Base-by-base conservation (phyloP, 805 yeast species). In the Saturnispora serradocipensis region DNA sequence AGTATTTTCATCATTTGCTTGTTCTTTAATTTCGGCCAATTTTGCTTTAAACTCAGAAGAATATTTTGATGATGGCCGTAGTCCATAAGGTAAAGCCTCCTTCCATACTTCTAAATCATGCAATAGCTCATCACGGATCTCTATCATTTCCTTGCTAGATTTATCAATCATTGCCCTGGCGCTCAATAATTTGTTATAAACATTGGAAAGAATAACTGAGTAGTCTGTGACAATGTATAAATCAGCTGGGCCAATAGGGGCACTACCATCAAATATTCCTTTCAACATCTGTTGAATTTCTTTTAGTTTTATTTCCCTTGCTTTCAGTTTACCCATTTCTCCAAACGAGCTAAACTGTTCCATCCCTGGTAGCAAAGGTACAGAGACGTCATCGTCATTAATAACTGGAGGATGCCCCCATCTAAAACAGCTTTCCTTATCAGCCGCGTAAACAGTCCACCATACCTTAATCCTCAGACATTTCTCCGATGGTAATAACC, bases 351-450 rank as follows among this genome's bases (percentile, higher is more conserved):
- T 62, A 34, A 53, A 49, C 5, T 52, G 53, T 46, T 60, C 63
- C 45, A 59, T 57, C 5, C 59, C 61, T 1, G 59, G 54, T 9
- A 59, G 44, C 1, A 65, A 58, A 2, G 70, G 67, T 1, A 71
- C 59, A 2, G 72, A 58, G 11, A 71, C 62, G 57, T 77, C 81
- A 8, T 54, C 54, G 46, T 66, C 70, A 55, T 69, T 68, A 36
- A 78, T 65, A 34, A 72, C 58, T 0, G 82, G 76, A 2, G 82
- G 74, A 48, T 72, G 72, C 1, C 84, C 83, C 45, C 71, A 59
- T 49, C 73, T 72, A 51, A 75, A 60, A 47, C 77, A 69, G 15
- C 66, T 52, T 16, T 72, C 75, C 43, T 70, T 68, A 56, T 81
- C 86, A 15, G 69, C 51, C n/a, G 66, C 53, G 56, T 72, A 77